These are phyloP conservation scores for Abrus precatorius DNA, from an alignment of 306 rosid species.

Conservation along the genomic window DNA sequence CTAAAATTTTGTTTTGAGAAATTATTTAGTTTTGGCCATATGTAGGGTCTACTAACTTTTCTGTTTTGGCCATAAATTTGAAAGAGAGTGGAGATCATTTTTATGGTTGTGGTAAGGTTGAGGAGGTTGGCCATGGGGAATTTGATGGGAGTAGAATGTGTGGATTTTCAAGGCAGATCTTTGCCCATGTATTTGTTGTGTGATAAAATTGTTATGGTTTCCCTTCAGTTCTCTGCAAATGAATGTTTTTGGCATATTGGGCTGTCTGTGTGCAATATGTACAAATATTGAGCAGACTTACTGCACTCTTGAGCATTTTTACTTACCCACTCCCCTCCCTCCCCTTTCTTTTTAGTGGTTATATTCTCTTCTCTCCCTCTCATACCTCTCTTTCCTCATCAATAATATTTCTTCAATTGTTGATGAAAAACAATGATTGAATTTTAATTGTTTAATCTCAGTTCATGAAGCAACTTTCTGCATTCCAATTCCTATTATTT, in stretches of 20 bases:
- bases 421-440: not conserved
- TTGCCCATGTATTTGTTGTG: not conserved
- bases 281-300: not conserved
- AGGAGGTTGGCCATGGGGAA: not conserved
- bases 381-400: not conserved
- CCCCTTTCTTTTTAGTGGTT: not conserved
- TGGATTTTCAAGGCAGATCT: not conserved
- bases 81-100: not conserved
- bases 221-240: not conserved
- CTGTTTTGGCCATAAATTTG: not conserved
- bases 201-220: too few relatives aligned
- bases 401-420: not conserved
- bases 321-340: not conserved
- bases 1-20: too few relatives aligned
- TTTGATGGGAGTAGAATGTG: not conserved
- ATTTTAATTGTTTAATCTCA: not conserved
- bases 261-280: not conserved
- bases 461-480: conserved; percentile 23
- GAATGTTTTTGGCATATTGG: not conserved
- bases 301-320: not conserved
- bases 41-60: too few relatives aligned
- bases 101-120: not conserved
- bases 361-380: not conserved
- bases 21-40: too few relatives aligned
- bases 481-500: not conserved